Conservation (phyloP, 2,329 filamentous ascomycete genomes). For the Arthrobotrys conoides region DNA sequence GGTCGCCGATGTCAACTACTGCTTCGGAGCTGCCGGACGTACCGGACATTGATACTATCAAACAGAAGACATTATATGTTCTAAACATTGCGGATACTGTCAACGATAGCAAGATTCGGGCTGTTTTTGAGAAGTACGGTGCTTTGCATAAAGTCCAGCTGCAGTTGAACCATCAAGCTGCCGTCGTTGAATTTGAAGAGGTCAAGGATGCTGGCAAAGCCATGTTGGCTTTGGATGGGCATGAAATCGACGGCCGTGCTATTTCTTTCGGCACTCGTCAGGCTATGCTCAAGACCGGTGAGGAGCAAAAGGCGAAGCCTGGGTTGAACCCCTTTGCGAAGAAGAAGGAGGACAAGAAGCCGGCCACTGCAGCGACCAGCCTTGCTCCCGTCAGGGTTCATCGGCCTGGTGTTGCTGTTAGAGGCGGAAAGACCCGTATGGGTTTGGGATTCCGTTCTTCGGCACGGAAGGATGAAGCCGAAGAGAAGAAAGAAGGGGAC, state of each 20-base stretch:
- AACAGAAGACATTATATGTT: constrained; percentile 81
- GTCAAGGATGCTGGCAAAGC: constrained; percentile 80
- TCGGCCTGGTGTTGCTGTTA: constrained; percentile 69
- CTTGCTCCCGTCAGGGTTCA: constrained; percentile 64
- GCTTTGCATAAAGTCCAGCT: constrained; percentile 81
- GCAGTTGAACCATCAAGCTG: constrained; percentile 85
- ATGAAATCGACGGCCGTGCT: constrained; percentile 71
- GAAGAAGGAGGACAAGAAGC: constrained; percentile 63
- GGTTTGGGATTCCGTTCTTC: constrained; percentile 65
- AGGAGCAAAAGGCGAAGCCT: constrained; percentile 62
- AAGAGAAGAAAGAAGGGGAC: constrained; percentile 65
- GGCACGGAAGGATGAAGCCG: constrained; percentile 63
- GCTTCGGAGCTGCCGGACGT: constrained; percentile 60
- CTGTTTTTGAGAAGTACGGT: constrained; percentile 79
- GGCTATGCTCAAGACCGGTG: constrained; percentile 61
- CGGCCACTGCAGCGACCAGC: constrained; percentile 60
- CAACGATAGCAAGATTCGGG: constrained; percentile 85
- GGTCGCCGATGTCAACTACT: constrained; percentile 66
- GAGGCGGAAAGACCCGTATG: constrained; percentile 63
- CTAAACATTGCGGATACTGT: constrained; percentile 92
- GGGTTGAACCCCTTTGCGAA: constrained; percentile 63
- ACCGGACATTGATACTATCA: constrained; percentile 71
- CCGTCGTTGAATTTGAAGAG: constrained; percentile 84
- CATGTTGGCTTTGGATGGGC: constrained; percentile 73
- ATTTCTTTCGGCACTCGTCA: constrained; percentile 70